A percentile compares a stretch with the other conserved stretches of the same genome.
These are phyloP conservation scores for Nicotiana rustica DNA, from an alignment of 305 asterid species.

Conservation along the genomic window DNA sequence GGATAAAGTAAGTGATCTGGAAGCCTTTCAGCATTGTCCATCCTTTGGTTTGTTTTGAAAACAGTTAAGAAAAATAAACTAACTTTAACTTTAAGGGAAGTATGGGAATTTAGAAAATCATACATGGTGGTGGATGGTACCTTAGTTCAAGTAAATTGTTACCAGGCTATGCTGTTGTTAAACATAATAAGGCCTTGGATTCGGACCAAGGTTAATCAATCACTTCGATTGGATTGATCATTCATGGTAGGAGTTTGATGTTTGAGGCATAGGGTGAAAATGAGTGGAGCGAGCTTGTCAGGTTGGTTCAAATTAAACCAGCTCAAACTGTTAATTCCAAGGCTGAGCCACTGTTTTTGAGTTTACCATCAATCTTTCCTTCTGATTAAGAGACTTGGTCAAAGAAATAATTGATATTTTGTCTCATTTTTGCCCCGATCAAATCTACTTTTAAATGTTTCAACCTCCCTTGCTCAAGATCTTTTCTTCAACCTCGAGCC, in stretches of 20 bases:
- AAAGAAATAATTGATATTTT: neutral
- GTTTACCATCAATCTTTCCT: no score
- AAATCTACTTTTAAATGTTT: neutral
- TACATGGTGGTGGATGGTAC: no score
- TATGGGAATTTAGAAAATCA: no score
- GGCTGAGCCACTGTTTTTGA: neutral
- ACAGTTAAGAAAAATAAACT: neutral
- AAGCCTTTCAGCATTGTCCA: neutral
- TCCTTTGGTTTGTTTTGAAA: neutral
- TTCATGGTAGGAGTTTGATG: slow-evolving; percentile 4
- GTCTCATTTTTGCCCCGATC: neutral
- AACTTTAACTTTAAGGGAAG: neutral
- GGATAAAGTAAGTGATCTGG: slow-evolving; percentile 54
- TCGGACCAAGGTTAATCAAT: neutral
- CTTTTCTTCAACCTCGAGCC: slow-evolving; percentile 31
- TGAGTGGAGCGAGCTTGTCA: neutral
- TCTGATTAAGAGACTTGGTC: neutral
- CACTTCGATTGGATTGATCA: neutral
- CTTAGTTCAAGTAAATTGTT: neutral
- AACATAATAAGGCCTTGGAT: neutral
- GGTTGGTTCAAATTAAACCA: neutral
- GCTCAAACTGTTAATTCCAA: neutral
- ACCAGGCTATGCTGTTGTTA: neutral
- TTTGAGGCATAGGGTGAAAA: slow-evolving; percentile 5
- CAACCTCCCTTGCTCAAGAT: neutral